Evolutionary conservation across 805 yeast genomes (phyloP), one percentile per base, ranked within the genome.

Genomic region (Candida caryicola): DNA sequence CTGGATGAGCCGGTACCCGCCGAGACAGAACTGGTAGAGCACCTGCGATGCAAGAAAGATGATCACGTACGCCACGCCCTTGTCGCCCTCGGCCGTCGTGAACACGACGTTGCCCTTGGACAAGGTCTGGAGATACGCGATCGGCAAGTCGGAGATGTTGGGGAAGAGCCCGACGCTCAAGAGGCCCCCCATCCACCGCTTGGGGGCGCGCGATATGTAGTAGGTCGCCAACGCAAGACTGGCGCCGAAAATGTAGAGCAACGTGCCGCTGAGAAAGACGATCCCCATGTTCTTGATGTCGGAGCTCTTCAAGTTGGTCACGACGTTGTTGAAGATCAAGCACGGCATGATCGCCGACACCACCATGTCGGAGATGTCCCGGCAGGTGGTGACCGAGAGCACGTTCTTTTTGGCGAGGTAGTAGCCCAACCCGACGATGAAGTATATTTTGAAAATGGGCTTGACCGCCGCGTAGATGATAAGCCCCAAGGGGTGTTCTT

Each of bases 41-140:
- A 80, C 70, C 57, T 83, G 87, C 2, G 82, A 71, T 3, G 87
- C 82, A 31, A 82, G 67, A 50, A 83, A 85, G 23, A 89, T 81
- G 51, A 89, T 82, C 15, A 85, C 82, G 59, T 84, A 86, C 1
- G 96, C 93, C 17, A 84, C 82, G 17, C 96, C 97, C 49, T 75
- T 74, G 37, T 77, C 71, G 26, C 86, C 87, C 44, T 85, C 79
- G 3, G 60, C 74, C 12, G 66, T 51, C 0, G 81, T 66, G 50
- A 89, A 81, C 5, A 69, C 50, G 5, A 73, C 64, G 1, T 77
- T 66, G 1, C 88, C 80, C 12, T 76, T 71, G 17, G 85, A 81
- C 52, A 87, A 62, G 2, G 91, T 82, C 51, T 82, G 87, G 26
- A 81, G 57, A 49, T 87, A 88, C 0, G 95, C 95, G 48, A 87